These are phyloP conservation scores for Phytopythium litorale DNA, from an alignment of 352 stramenopile genomes.

Conservation along the genomic window DNA sequence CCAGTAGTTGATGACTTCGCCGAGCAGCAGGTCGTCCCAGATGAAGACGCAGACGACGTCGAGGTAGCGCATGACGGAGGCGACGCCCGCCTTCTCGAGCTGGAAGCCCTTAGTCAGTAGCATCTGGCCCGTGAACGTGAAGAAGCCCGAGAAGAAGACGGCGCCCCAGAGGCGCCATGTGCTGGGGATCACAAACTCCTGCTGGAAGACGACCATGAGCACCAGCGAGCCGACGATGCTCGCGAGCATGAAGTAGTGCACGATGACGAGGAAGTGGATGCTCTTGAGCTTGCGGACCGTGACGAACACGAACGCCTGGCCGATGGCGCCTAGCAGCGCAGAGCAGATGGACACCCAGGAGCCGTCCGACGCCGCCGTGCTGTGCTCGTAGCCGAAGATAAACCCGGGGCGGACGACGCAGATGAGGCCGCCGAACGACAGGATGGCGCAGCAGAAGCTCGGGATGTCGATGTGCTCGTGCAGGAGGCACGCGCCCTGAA, in stretches of 20 bases:
- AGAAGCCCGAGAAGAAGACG: constrained; percentile 52
- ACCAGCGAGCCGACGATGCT: constrained; percentile 38
- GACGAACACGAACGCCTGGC: constrained; percentile 73
- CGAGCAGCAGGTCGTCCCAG: constrained; percentile 60
- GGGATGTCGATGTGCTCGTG: constrained; percentile 37
- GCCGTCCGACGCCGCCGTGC: constrained; percentile 23
- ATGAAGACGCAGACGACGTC: constrained; percentile 85
- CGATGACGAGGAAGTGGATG: constrained; percentile 56
- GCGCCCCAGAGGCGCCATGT: constrained; percentile 35
- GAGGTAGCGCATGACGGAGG: constrained; percentile 81
- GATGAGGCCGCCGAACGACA: constrained; percentile 36
- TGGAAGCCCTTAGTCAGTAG: constrained; percentile 81
- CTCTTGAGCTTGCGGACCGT: constrained; percentile 56
- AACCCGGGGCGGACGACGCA: constrained; percentile 44
- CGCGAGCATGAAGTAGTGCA: constrained; percentile 84
- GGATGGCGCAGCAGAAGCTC: constrained; percentile 32
- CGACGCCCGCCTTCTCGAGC: constrained; percentile 78
- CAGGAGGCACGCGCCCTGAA: constrained; percentile 19
- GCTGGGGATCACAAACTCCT: constrained; percentile 43
- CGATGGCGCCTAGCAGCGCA: constrained; percentile 51
- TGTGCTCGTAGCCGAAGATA: constrained; percentile 48
- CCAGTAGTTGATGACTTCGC: constrained; percentile 68
- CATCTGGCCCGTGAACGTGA: constrained; percentile 67
- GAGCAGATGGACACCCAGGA: constrained; percentile 49
- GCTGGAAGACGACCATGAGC: constrained; percentile 54